These are phyloP conservation scores for Limnomonas spitsbergensis DNA, from an alignment of 139 green algal species.

Conservation along the genomic window DNA sequence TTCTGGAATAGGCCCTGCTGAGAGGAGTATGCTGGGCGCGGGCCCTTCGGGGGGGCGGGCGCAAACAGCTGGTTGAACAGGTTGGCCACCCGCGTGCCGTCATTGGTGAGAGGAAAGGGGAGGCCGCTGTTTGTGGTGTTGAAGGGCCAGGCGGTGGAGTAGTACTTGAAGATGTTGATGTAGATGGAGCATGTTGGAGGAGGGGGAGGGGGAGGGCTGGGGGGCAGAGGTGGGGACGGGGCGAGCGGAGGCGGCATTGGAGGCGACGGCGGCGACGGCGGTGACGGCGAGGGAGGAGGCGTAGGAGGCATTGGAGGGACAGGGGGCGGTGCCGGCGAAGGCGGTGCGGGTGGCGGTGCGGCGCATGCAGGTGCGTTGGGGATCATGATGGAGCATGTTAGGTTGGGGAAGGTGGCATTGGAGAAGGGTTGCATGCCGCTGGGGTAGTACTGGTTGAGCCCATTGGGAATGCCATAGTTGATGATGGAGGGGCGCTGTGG, in stretches of 20 bases:
- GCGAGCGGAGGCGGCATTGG: not conserved
- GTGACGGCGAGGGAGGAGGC: not conserved
- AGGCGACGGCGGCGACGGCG: not conserved
- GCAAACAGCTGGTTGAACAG: not conserved
- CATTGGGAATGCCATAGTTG: not conserved
- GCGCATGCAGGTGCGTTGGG: not conserved
- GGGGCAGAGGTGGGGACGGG: not conserved
- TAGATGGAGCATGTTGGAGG: conserved; percentile 1
- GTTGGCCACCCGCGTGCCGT: not conserved
- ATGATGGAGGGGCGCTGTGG: not conserved
- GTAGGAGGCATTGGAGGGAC: not conserved
- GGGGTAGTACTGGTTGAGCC: conserved; percentile 13
- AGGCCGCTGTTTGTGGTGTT: not conserved
- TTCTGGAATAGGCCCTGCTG: too few species aligned
- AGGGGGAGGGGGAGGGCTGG: not conserved
- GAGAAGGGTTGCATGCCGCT: not conserved
- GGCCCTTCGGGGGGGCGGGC: too few species aligned
- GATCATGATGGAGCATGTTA: not conserved
- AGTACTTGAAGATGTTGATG: not conserved
- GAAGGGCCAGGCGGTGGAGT: not conserved
- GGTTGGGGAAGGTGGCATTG: not conserved
- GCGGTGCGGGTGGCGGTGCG: not conserved
- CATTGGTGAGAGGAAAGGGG: not conserved
- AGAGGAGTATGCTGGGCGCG: too few species aligned
- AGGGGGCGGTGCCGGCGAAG: not conserved